Percentiles rank a stretch among this genome's conserved stretches.
These are phyloP conservation scores for Xylariaceae sp. DNA, from an alignment of 2,329 filamentous ascomycete genomes.

Conservation along the genomic window DNA sequence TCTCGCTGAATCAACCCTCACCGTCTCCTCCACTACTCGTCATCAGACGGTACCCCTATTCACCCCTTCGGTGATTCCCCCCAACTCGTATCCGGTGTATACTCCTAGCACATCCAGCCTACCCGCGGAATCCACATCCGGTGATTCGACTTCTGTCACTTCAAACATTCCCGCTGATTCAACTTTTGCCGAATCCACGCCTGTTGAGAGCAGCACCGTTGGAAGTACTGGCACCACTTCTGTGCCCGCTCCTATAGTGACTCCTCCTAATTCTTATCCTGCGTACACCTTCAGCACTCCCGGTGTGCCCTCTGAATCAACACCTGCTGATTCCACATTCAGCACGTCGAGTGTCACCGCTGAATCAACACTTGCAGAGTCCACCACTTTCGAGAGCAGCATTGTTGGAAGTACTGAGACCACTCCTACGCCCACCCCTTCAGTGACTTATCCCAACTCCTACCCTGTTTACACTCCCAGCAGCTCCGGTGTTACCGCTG, in stretches of 20 bases:
- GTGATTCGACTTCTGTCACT: not conserved
- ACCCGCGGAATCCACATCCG: constrained; percentile 7
- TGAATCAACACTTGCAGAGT: not conserved
- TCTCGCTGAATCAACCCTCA: not conserved
- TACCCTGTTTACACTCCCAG: constrained; percentile 5
- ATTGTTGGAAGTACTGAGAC: not conserved
- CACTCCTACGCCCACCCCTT: not conserved
- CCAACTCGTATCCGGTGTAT: constrained; percentile 3
- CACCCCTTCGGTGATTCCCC: not conserved
- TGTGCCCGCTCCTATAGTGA: not conserved
- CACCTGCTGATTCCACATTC: not conserved
- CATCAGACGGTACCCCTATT: not conserved
- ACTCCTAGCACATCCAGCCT: constrained; percentile 12
- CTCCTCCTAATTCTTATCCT: constrained; percentile 4
- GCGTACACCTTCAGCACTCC: constrained; percentile 7
- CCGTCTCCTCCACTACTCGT: not conserved
- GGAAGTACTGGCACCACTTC: not conserved
- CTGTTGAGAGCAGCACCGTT: not conserved
- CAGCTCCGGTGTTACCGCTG: not conserved
- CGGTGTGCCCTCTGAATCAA: constrained; percentile 9
- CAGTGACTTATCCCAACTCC: not conserved
- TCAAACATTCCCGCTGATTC: constrained; percentile 1
- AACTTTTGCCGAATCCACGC: not conserved
- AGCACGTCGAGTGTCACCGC: not conserved
- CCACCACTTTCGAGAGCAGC: not conserved